phyloP scores from a whole-genome alignment of 495 filamentous ascomycete genomes.

The Neurospora hispaniola region DNA sequence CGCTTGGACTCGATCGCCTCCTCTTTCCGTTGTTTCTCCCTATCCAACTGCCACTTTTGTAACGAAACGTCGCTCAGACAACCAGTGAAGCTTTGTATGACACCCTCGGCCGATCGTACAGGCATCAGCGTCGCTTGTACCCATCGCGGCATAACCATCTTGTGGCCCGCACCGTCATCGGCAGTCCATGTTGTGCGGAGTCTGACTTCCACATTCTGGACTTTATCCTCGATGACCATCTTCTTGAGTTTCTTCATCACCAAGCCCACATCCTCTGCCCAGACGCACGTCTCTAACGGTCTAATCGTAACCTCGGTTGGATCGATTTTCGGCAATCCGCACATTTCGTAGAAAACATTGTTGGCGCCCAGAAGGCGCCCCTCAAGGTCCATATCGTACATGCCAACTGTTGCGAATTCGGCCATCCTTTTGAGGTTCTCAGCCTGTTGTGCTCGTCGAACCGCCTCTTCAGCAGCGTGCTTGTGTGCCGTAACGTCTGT shows the following conservation, averaged over 20 bases:
- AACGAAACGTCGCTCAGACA: constrained; percentile 29
- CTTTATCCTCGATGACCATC: constrained; percentile 18
- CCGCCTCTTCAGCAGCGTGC: constrained; percentile 30
- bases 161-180: constrained; percentile 20
- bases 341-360: constrained; percentile 37
- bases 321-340: constrained; percentile 25
- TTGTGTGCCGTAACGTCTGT: constrained; percentile 36
- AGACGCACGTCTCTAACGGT: constrained; percentile 29
- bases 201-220: constrained; percentile 25
- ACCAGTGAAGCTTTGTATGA: constrained; percentile 25
- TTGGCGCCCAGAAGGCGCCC: constrained; percentile 33
- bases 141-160: constrained; percentile 20
- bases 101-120: constrained; percentile 18
- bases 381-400: constrained; percentile 37
- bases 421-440: constrained; percentile 40
- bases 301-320: constrained; percentile 17
- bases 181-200: constrained; percentile 23
- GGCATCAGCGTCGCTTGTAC: constrained; percentile 30
- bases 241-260: constrained; percentile 17
- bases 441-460: constrained; percentile 33
- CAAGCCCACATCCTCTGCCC: constrained; percentile 16
- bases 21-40: constrained; percentile 29
- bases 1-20: constrained; percentile 35
- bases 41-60: constrained; percentile 28
- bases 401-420: constrained; percentile 35